Base-by-base conservation (phyloP, 495 filamentous ascomycete species). In the Cercophora newfieldiana region DNA sequence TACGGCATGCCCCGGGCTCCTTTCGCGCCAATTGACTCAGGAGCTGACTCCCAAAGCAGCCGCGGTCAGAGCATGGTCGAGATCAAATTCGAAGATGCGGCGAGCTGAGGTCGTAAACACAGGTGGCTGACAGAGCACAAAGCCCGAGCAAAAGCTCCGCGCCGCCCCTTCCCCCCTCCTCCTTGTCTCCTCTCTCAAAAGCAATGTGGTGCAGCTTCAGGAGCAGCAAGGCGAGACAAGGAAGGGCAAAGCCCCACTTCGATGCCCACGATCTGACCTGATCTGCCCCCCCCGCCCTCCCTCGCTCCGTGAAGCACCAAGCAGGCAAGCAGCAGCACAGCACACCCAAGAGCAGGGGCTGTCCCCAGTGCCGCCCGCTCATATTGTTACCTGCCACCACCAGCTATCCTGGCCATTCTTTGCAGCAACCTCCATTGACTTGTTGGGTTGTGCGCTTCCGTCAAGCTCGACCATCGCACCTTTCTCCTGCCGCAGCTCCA, bases 171-270 rank as follows among this genome's bases (percentile, higher is more conserved):
- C 18, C 18, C 37, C 37, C 37, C 37, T 44, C 37, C 18, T 44
- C 37, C 37, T 44, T 44, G 37, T 44, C 18, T 16, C 18, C 37
- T 16, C 37, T 44, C 37, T 14, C 37, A 44, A 44, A 58, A 29
- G 55, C 16, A 58, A 58, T 29, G 25, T 28, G 55, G 55, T 28
- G 29, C 54, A 28, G 24, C 24, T 10, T 57, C 24, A 28, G 54
- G 25, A 28, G 54, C 54, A 28, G 54, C 54, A 57, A 57, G 54
- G 37, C 59, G 47, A 61, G 59, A 61, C 59, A 61, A 61, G 59
- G 59, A 28, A 44, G 19, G 55, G 29, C 29, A 25, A 24, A 24
- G 50, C 50, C 50, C 50, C 50, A 53, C 50, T 53, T 53, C 21
- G 48, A 53, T 26, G 50, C 50, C 50, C 50, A 53, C 55, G 26